A percentile compares a stretch with the other conserved stretches of the same genome.
phyloP scores from a whole-genome alignment of 495 filamentous ascomycete genomes.

The Entonaema liquescens region DNA sequence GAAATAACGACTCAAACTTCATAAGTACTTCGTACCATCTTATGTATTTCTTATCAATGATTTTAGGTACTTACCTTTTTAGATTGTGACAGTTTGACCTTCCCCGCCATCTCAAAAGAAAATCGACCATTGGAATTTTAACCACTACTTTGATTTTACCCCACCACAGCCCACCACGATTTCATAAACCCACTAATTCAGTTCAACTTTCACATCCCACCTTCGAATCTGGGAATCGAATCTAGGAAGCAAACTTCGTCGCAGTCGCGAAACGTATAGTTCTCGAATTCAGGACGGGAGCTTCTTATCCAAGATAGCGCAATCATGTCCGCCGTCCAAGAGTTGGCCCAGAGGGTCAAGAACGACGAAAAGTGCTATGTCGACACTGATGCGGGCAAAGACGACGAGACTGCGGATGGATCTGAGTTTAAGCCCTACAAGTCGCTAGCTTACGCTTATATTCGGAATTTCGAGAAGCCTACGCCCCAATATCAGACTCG shows the following conservation, averaged over 20 bases:
- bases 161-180: slow-evolving; percentile 31
- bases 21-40: background rate
- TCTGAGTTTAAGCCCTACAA: slow-evolving; percentile 80
- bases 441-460: slow-evolving; percentile 76
- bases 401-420: slow-evolving; percentile 71
- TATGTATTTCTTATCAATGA: background rate
- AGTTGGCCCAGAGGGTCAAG: slow-evolving; percentile 55
- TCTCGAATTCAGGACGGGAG: background rate
- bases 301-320: slow-evolving; percentile 7
- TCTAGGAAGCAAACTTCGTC: background rate
- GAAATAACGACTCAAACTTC: background rate
- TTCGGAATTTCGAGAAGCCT: slow-evolving; percentile 70
- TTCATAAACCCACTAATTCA: slow-evolving; percentile 19
- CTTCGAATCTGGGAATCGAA: background rate
- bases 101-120: slow-evolving; percentile 6
- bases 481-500: slow-evolving; percentile 71
- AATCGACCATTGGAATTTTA: slow-evolving; percentile 17
- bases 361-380: slow-evolving; percentile 71
- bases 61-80: background rate
- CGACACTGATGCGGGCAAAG: slow-evolving; percentile 79
- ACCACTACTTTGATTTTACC: slow-evolving; percentile 10
- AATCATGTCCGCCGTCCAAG: slow-evolving; percentile 51
- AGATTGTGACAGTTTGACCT: background rate
- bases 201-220: slow-evolving; percentile 16
- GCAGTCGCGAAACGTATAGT: background rate